Evolutionary conservation across 768 basidiomycete species (phyloP), one percentile per base, ranked within the genome.

Genomic region (Postia placenta): DNA sequence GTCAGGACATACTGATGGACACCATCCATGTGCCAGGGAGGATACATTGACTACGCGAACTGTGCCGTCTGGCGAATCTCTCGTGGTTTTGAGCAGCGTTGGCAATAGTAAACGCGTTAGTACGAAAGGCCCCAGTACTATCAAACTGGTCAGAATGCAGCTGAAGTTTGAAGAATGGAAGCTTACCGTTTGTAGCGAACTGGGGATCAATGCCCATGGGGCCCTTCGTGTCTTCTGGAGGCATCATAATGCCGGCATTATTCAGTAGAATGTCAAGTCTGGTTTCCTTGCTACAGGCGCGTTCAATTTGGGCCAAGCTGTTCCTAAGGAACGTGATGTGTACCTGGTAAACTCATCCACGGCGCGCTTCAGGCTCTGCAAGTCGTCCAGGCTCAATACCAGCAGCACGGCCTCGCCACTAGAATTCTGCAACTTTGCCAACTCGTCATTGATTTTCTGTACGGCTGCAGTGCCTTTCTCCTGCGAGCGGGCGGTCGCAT

Each of bases 241-340:
- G 42, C 42, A 42, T 23, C 76, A 80, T 78, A 19, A 79, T 67
- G 0, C 79, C 79, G 2, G 67, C 76, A 35, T 73, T 78, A 51
- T 78, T 77, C 58, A 74, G 69, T 2, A 80, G 61, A 5, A 74
- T 63, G 47, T 80, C 65, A 6, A 81, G 62, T 45, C 67, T 57
- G 0, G 48, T 61, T 49, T 79, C 77, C 50, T 69, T 71, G 22
- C 69, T 74, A 36, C 7, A 33, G 15, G 9, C 7, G 7, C 30
- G 15, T 15, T 17, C 6, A 39, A 39, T n/a, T 9, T 35, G 9
- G 38, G 38, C 38, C 9, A 39, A n/a, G 38, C 17, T 33, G 15
- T 33, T 33, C 30, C n/a, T n/a, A 35, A 35, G n/a, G 11, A 42
- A 26, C 19, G 24, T 19, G 5, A 14, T 19, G 7, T 23, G 9